A percentile compares a stretch with the other conserved stretches of the same genome.
Conservation (phyloP, 2,329 filamentous ascomycete species). For the Hyphodiscus sp. region DNA sequence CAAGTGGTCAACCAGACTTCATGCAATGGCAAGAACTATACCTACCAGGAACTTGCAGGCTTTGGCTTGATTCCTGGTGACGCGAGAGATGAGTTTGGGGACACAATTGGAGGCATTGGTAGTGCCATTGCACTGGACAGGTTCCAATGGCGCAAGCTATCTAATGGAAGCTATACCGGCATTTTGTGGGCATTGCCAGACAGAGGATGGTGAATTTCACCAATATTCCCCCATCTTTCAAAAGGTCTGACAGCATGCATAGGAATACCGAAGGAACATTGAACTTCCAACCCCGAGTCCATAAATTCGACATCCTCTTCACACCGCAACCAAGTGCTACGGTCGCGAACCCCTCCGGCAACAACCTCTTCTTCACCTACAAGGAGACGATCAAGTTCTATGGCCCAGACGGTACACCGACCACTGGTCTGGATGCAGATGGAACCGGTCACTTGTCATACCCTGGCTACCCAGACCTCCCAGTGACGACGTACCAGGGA, state of each 20-base stretch:
- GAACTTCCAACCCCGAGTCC: slow-evolving; percentile 61
- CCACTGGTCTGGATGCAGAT: slow-evolving; percentile 59
- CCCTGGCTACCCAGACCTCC: slow-evolving; percentile 54
- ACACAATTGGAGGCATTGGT: slow-evolving; percentile 62
- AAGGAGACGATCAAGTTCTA: slow-evolving; percentile 58
- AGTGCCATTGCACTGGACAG: slow-evolving; percentile 58
- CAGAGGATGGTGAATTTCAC: slow-evolving; percentile 50
- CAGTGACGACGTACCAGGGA: slow-evolving; percentile 56
- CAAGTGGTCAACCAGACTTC: slow-evolving; percentile 16
- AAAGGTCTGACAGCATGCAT: not conserved
- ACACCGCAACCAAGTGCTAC: slow-evolving; percentile 46
- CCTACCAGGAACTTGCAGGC: slow-evolving; percentile 61
- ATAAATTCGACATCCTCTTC: slow-evolving; percentile 59
- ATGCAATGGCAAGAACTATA: slow-evolving; percentile 50
- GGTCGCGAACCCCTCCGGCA: slow-evolving; percentile 43
- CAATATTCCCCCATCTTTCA: not conserved
- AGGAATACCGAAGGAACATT: slow-evolving; percentile 65
- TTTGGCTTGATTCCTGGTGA: slow-evolving; percentile 55
- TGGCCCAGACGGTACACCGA: slow-evolving; percentile 54
- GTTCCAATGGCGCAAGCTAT: slow-evolving; percentile 49
- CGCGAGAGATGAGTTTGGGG: slow-evolving; percentile 58
- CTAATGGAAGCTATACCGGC: slow-evolving; percentile 47
- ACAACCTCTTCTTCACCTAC: slow-evolving; percentile 58
- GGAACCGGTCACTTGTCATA: slow-evolving; percentile 45
- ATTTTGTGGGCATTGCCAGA: slow-evolving; percentile 59